Base-by-base conservation (phyloP, 2,329 filamentous ascomycete species). In the Magnaporthiopsis incrustans region DNA sequence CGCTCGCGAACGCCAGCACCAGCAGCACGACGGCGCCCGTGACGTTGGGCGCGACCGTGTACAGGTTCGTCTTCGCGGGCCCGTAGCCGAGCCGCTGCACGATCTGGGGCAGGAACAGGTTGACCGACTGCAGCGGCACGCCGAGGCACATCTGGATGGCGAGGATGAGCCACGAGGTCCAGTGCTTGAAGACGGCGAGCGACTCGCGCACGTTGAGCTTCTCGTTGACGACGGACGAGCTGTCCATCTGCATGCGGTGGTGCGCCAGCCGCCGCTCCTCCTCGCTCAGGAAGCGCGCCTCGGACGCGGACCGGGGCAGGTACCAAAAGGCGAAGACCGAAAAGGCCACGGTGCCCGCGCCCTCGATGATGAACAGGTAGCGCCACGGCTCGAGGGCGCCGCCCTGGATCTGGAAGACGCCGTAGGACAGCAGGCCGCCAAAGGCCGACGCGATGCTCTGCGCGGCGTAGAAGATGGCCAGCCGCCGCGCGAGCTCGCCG, bases 11-110 rank as follows among this genome's bases (percentile, higher is more conserved):
- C 0, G 89, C 90, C 0, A 94, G 78, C 14, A 92, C 75, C 0
- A 94, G 78, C 3, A 93, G 79, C 81, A 92, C 87, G 1, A 84
- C 82, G 0, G 90, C 89, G 1, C 90, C 91, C 0, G 85, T 85
- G 59, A 91, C 82, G 69, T 93, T 94, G 1, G 91, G 91, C 0
- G 90, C 91, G 0, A 94, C 90, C 0, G 90, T 93, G 75, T 90
- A 92, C 0, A 94, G 80, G 70, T 95, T 94, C 0, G 90, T 92
- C 72, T 81, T 82, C 68, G 85, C 75, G 2, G 78, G 76, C 57
- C 50, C 30, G 66, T 64, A 67, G 65, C 64, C 64, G 3, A 69
- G 67, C 33, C 68, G 68, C 22, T 59, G 58, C n/a, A 69, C 66
- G 64, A 69, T 69, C 62, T 68, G 66, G 3, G 68, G 68, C 64